These are phyloP conservation scores for Pouteria glomerata DNA, from an alignment of 148 eudicot genomes.

Conservation along the genomic window DNA sequence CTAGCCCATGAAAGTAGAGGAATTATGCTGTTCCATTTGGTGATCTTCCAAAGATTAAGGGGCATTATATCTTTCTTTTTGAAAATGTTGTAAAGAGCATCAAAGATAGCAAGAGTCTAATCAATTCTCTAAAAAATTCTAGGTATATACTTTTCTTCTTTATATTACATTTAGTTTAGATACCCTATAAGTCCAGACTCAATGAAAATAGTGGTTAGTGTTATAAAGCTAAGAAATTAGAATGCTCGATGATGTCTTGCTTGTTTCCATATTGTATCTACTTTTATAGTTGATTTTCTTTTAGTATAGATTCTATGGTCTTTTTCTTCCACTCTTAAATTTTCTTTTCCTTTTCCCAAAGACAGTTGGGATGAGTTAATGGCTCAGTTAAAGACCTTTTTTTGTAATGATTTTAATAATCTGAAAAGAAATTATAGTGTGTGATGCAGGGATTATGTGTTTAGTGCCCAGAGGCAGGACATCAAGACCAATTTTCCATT, in stretches of 20 bases:
- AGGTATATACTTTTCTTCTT: constrained; percentile 39
- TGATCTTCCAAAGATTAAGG: constrained; percentile 81
- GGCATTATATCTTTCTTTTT: constrained; percentile 83
- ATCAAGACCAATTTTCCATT: constrained; percentile 80
- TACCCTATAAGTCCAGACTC: neutral
- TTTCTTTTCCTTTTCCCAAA: neutral
- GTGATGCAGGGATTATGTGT: constrained; percentile 71
- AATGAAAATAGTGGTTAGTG: neutral
- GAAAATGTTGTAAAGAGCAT: constrained; percentile 78
- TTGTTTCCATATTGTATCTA: too few species aligned
- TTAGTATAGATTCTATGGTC: too few species aligned
- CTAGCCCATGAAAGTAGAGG: too few species aligned
- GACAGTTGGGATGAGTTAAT: too few species aligned
- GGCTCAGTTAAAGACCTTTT: too few species aligned
- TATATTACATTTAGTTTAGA: neutral
- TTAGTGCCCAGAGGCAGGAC: constrained; percentile 57
- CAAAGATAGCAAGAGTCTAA: constrained; percentile 70
- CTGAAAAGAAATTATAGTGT: constrained; percentile 8
- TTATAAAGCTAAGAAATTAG: neutral
- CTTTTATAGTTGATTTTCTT: too few species aligned
- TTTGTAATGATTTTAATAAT: neutral
- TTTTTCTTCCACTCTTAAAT: neutral
- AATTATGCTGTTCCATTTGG: constrained; percentile 54
- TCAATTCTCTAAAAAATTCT: constrained; percentile 91
- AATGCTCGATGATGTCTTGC: too few species aligned